Conservation (phyloP, 371 early-diverging fungal genomes). For the Choanephora cucurbitarum region DNA sequence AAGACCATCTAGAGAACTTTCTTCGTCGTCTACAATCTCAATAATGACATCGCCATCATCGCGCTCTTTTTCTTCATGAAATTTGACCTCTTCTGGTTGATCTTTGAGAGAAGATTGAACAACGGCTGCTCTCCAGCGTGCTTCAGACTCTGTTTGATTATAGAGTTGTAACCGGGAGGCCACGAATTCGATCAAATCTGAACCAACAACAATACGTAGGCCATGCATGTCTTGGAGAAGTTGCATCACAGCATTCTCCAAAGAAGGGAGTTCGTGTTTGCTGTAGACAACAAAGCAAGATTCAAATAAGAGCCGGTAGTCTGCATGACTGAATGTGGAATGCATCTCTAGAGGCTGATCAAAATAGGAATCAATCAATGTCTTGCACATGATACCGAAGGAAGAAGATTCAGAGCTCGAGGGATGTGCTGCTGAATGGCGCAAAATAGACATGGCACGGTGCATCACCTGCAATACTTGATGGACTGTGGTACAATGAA, state of each 20-base stretch:
- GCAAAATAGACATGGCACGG: not conserved
- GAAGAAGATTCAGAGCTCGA: not conserved
- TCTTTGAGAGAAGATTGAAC: conserved; percentile 4
- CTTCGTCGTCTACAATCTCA: conserved; percentile 11
- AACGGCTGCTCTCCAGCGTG: conserved; percentile 15
- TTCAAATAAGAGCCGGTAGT: not conserved
- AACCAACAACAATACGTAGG: not conserved
- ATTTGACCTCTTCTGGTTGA: no score
- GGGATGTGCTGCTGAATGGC: not conserved
- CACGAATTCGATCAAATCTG: not conserved
- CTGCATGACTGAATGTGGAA: not conserved
- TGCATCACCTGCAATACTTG: not conserved
- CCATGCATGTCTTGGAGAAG: conserved; percentile 13
- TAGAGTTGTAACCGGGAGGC: conserved; percentile 13
- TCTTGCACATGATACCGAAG: not conserved
- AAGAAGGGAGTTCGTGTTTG: not conserved
- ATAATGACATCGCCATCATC: conserved; percentile 18
- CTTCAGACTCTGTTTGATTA: conserved; percentile 12
- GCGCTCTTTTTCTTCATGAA: no score
- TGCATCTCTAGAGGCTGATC: not conserved
- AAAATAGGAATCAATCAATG: not conserved
- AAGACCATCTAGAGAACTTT: no score
- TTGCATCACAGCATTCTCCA: conserved; percentile 5
- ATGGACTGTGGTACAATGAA: not conserved
- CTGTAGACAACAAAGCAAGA: not conserved